Base-by-base conservation (phyloP, 371 early-diverging fungal species). In the Saksenaea oblongispora region DNA sequence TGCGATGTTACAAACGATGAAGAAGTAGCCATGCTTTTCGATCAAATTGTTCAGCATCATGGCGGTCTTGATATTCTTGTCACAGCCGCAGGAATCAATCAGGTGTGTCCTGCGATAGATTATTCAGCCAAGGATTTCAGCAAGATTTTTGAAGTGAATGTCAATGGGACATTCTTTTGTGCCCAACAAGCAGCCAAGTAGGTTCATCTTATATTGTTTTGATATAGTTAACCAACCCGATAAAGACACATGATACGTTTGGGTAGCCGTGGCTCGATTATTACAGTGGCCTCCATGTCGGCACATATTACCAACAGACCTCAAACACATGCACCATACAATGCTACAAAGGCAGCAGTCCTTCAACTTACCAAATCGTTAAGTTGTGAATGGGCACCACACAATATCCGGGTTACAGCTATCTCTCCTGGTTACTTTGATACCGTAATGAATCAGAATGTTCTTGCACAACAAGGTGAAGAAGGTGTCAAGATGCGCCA, bases 271-370 rank as follows among this genome's bases (percentile, higher is more conserved):
- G 77, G 77, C 13, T 72, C 75, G n/a, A 78, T 80, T 22, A 69
- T 80, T 31, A 70, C 75, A 4, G 66, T 80, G 37, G 76, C 78
- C 5, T 76, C 76, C 59, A 78, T 80, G 78, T 78, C 80, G 1
- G 73, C 72, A 13, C 70, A 72, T 55, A 65, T 80, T 34, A 69
- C 71, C 28, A 78, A 78, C 58, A 54, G 61, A 14, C 78, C 78
- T 17, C 80, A 78, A 34, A 39, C 60, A 0, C 80, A 80, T 58
- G 70, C 70, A 44, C 71, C 74, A 22, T 80, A 80, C 54, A 80
- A 80, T 58, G 78, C 80, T 9, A 72, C 78, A 57, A 80, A 80
- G 57, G 78, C 76, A 0, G 80, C 76, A 8, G 80, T 80, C 3
- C 61, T 73, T 53, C 78, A 78, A 39, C 58, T 80, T 11, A 71